These are phyloP conservation scores for Cystobasidium slooffiae DNA, from an alignment of 1,284 basidiomycete genomes.

Conservation along the genomic window DNA sequence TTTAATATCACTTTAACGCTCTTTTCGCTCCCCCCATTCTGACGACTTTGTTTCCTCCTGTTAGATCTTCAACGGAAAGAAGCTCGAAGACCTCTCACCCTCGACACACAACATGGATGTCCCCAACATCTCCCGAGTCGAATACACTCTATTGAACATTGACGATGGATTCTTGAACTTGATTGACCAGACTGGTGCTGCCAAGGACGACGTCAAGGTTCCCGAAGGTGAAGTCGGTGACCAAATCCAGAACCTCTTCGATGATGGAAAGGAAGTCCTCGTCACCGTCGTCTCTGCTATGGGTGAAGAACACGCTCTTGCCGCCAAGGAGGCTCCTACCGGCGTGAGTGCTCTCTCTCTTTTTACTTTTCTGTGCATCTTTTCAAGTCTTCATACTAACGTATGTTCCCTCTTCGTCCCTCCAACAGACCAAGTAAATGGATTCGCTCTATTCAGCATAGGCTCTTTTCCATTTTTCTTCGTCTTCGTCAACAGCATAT, in stretches of 20 bases:
- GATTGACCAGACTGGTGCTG: conserved; percentile 77
- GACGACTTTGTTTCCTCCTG: conserved; percentile 1
- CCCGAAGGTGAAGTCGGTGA: conserved; percentile 60
- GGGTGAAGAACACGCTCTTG: conserved; percentile 88
- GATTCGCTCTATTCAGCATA: background rate
- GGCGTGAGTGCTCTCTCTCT: conserved; percentile 16
- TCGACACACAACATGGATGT: conserved; percentile 99
- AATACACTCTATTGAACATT: conserved; percentile 82
- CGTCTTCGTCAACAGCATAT: background rate
- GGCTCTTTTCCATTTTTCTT: background rate
- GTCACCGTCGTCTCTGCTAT: conserved; percentile 91
- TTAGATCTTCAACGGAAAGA: conserved; percentile 80
- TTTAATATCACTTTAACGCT: background rate
- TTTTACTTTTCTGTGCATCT: too few species aligned
- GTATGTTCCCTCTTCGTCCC: background rate
- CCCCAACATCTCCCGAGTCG: conserved; percentile 86
- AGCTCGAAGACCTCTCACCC: conserved; percentile 96
- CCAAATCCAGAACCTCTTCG: conserved; percentile 37
- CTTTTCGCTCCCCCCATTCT: background rate
- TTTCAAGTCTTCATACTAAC: background rate
- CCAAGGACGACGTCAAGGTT: conserved; percentile 95
- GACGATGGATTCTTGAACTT: conserved; percentile 83
- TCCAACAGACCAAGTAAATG: conserved; percentile 24
- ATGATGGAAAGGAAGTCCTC: conserved; percentile 60
- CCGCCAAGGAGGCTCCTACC: conserved; percentile 76